phyloP scores from a whole-genome alignment of 1,284 basidiomycete species.

The Boletellus deceptivus region DNA sequence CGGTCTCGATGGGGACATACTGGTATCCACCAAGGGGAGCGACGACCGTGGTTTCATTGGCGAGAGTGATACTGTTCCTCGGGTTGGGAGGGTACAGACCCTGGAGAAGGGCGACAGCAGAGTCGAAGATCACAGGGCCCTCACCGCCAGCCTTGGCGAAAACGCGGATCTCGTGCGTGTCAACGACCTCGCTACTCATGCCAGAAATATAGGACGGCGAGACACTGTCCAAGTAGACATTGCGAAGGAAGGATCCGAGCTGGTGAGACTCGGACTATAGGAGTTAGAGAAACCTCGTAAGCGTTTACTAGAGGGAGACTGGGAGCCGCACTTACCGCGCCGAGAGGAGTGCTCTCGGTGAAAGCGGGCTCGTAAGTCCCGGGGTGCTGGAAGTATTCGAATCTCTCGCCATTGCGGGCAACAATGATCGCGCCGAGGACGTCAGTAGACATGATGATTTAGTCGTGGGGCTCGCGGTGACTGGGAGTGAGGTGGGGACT shows the following conservation, averaged over 20 bases:
- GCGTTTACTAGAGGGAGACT: not conserved
- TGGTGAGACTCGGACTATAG: slow-evolving; percentile 66
- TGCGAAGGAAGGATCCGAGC: slow-evolving; percentile 67
- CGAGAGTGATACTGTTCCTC: slow-evolving; percentile 67
- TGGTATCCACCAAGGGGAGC: slow-evolving; percentile 85
- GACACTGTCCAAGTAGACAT: slow-evolving; percentile 62
- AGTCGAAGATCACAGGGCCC: slow-evolving; percentile 82
- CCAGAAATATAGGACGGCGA: slow-evolving; percentile 67
- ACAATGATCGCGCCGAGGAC: slow-evolving; percentile 81
- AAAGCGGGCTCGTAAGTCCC: slow-evolving; percentile 65
- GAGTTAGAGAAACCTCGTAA: slow-evolving; percentile 2
- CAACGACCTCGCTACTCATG: slow-evolving; percentile 63
- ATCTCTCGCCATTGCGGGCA: slow-evolving; percentile 81
- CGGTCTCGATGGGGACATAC: slow-evolving; percentile 80
- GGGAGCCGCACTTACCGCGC: slow-evolving; percentile 53
- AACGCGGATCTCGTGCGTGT: slow-evolving; percentile 69
- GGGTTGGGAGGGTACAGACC: slow-evolving; percentile 76
- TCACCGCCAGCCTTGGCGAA: slow-evolving; percentile 83
- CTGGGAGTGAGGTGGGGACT: slow-evolving; percentile 17
- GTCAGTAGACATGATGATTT: slow-evolving; percentile 47
- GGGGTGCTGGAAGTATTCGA: slow-evolving; percentile 69
- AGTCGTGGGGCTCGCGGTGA: slow-evolving; percentile 11
- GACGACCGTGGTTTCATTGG: slow-evolving; percentile 71
- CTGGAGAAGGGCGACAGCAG: slow-evolving; percentile 73
- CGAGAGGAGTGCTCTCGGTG: slow-evolving; percentile 81